phyloP scores from a whole-genome alignment of 2,329 filamentous ascomycete genomes.

The Pseudogymnoascus sp. region DNA sequence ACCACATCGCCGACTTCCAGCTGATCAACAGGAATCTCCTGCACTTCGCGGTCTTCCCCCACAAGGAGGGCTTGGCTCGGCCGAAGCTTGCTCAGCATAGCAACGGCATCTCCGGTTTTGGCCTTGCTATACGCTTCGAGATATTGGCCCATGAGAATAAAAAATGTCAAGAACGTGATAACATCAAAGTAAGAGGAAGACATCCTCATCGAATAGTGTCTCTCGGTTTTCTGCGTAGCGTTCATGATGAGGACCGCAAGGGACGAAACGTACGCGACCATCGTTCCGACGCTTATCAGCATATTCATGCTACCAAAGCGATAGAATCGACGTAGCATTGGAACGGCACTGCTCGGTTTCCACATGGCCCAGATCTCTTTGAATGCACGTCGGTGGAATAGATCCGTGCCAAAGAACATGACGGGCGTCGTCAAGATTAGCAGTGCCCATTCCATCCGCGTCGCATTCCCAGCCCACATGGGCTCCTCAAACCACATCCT shows the following conservation, averaged over 20 bases:
- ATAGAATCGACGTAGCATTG: too few species aligned
- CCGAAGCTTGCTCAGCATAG: conserved; percentile 42
- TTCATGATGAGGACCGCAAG: too few species aligned
- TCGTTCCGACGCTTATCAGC: too few species aligned
- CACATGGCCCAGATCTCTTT: conserved; percentile 52
- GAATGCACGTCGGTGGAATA: conserved; percentile 67
- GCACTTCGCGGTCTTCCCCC: conserved; percentile 20
- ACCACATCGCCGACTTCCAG: conserved; percentile 63
- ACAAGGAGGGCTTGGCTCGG: too few species aligned
- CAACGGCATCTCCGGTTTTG: conserved; percentile 78
- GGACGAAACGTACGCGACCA: too few species aligned
- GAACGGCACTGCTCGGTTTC: too few species aligned
- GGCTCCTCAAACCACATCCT: too few species aligned
- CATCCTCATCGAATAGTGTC: too few species aligned
- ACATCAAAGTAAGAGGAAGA: too few species aligned
- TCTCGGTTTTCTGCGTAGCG: too few species aligned
- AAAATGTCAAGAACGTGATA: conserved; percentile 65
- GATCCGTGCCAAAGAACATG: conserved; percentile 73
- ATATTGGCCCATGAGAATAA: conserved; percentile 65
- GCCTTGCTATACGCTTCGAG: conserved; percentile 89
- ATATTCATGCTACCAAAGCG: too few species aligned
- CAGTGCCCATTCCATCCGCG: conserved; percentile 63
- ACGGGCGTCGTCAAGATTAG: conserved; percentile 72
- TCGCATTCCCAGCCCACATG: conserved; percentile 57
- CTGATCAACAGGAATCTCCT: conserved; percentile 46